Conservation (phyloP, 1,284 basidiomycete genomes). For the Melampsora larici-populina region DNA sequence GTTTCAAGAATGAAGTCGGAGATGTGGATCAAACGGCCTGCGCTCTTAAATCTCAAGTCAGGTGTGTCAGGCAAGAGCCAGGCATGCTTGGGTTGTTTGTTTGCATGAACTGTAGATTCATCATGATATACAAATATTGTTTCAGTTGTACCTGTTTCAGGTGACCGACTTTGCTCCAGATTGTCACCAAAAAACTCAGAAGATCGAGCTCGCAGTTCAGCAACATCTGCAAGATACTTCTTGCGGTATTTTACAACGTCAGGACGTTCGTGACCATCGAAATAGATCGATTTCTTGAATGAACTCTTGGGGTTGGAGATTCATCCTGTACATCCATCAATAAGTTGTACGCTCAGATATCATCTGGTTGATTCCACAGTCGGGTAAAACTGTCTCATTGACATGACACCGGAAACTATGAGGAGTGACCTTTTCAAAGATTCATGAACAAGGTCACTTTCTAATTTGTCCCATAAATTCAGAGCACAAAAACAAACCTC, state of each 20-base stretch:
- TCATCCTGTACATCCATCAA: constrained; percentile 7
- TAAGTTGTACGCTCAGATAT: background rate
- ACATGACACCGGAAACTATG: background rate
- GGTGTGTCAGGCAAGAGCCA: background rate
- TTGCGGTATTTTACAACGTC: background rate
- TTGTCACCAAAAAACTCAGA: too few relatives aligned
- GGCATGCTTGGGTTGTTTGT: too few relatives aligned
- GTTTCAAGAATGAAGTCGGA: constrained; percentile 22
- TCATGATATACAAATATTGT: constrained; percentile 21
- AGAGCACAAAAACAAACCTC: too few relatives aligned
- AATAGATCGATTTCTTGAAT: background rate
- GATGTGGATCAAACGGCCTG: background rate
- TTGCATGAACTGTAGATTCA: constrained; percentile 22
- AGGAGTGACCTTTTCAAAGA: constrained; percentile 3
- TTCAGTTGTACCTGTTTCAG: background rate
- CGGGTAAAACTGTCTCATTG: background rate
- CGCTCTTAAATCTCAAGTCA: background rate
- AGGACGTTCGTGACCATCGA: too few relatives aligned
- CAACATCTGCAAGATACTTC: constrained; percentile 3
- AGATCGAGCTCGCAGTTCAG: background rate
- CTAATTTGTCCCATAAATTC: too few relatives aligned
- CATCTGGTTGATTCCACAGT: background rate
- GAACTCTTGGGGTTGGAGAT: background rate
- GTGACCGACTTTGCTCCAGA: too few relatives aligned
- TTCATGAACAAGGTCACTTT: too few relatives aligned